Evolutionary conservation across 306 rosid species (phyloP).

Genomic region (Fragaria nilgerrensis): DNA sequence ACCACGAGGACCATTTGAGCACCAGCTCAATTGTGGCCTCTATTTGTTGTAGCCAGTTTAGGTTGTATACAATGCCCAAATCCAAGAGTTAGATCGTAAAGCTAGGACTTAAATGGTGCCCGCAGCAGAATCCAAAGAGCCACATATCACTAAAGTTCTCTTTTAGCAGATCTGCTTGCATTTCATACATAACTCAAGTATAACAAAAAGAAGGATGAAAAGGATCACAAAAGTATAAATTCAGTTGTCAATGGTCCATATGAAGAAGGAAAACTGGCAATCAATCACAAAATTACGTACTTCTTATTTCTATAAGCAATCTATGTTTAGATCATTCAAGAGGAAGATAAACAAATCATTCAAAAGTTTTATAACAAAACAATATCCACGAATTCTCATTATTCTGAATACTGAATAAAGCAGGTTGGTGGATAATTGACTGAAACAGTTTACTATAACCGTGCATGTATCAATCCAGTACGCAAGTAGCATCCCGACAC

Average conservation of each 20-base stretch:
- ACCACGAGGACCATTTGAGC: background rate
- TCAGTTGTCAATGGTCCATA: background rate
- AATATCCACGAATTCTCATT: background rate
- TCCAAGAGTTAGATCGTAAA: background rate
- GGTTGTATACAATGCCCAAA: background rate
- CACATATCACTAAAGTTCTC: background rate
- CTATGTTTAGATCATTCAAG: background rate
- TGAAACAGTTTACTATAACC: background rate
- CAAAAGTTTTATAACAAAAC: background rate
- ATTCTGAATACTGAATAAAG: background rate
- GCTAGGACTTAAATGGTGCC: background rate
- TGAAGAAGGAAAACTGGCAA: background rate
- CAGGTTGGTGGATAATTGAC: background rate
- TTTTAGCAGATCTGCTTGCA: background rate
- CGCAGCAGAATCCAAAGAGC: background rate
- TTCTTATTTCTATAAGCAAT: slow-evolving; percentile 8
- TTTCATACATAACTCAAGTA: background rate
- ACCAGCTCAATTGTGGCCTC: background rate
- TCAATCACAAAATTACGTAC: background rate
- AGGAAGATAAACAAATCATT: background rate
- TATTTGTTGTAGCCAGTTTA: background rate
- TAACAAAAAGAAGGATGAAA: background rate
- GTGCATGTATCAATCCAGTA: background rate
- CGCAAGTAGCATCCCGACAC: background rate
- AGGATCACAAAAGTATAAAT: background rate